Conservation (phyloP, 331 rosid genomes). For the Ulmus americana region DNA sequence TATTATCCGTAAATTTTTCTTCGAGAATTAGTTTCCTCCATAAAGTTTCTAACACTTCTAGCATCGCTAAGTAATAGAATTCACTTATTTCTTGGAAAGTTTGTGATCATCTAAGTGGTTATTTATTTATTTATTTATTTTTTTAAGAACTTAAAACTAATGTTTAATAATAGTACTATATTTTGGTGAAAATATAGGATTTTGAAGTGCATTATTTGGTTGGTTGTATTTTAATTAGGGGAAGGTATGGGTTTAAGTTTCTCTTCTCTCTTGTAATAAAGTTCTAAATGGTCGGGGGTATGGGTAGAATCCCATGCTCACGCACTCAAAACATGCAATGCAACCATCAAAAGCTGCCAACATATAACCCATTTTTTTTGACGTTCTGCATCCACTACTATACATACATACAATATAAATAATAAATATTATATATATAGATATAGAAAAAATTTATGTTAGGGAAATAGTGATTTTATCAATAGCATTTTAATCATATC, state of each 20-base stretch:
- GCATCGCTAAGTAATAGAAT: no score
- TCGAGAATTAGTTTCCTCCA: no score
- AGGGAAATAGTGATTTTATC: no score
- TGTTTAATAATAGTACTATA: no score
- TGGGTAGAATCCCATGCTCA: conserved; percentile 13
- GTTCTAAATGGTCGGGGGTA: conserved; percentile 1
- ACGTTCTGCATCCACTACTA: conserved; percentile 11
- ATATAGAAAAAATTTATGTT: not conserved
- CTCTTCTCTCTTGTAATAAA: not conserved
- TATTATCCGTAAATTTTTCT: no score
- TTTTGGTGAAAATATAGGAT: no score
- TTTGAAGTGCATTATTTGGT: not conserved
- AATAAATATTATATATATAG: not conserved
- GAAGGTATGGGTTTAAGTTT: conserved; percentile 14
- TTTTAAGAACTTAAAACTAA: no score
- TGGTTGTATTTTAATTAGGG: conserved; percentile 4
- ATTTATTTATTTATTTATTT: no score
- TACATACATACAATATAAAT: not conserved
- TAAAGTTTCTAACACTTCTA: no score
- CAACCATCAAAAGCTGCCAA: conserved; percentile 23
- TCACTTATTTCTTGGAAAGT: no score
- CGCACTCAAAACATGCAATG: conserved; percentile 5
- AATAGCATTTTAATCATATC: no score
- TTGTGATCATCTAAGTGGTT: no score
- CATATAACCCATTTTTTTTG: conserved; percentile 6